Percentiles rank a stretch among this genome's conserved stretches.
Conservation (phyloP, 345 rosid species). For the Lepidium sativum region DNA sequence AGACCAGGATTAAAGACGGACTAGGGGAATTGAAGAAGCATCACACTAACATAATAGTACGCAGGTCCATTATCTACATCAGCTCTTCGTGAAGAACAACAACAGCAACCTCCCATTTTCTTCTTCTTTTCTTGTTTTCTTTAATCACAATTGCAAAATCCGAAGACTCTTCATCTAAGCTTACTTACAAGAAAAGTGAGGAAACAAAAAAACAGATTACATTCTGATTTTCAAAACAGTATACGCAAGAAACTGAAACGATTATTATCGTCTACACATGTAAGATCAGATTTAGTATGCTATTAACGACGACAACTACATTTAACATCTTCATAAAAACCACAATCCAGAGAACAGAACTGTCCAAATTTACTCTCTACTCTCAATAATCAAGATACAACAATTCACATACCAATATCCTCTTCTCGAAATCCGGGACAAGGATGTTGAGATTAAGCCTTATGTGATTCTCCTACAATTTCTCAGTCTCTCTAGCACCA, state of each 20-base stretch:
- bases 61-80: conserved; percentile 34
- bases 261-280: neutral
- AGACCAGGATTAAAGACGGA: neutral
- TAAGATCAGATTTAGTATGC: neutral
- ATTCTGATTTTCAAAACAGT: neutral
- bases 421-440: neutral
- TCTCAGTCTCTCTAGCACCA: neutral
- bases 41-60: conserved; percentile 52
- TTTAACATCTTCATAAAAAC: neutral
- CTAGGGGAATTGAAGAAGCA: conserved; percentile 12
- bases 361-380: neutral
- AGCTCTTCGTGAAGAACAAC: conserved; percentile 54
- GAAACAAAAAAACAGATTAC: neutral
- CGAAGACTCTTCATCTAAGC: conserved; percentile 15
- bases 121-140: neutral
- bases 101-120: conserved; percentile 92
- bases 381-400: neutral
- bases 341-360: neutral
- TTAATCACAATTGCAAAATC: conserved; percentile 22
- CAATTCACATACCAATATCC: neutral
- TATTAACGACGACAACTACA: no score
- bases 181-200: conserved; percentile 9
- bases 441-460: neutral
- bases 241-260: no score
- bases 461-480: neutral